Conservation (phyloP, 495 filamentous ascomycete species). For the Amorphotheca resinae region DNA sequence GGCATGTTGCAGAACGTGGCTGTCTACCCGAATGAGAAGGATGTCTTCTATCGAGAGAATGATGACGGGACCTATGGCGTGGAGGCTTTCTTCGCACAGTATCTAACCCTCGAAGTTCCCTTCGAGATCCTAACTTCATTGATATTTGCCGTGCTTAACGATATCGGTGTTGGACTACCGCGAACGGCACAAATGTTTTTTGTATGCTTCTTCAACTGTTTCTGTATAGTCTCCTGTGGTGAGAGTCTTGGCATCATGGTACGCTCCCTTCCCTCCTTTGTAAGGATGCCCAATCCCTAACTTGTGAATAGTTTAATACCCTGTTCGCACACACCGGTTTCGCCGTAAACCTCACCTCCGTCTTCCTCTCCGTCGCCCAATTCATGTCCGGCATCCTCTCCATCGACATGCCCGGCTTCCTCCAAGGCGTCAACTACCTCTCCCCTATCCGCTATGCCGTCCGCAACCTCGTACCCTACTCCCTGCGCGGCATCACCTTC, state of each 20-base stretch:
- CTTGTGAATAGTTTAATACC: conserved; percentile 53
- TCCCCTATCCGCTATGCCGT: conserved; percentile 56
- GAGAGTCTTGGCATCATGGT: conserved; percentile 63
- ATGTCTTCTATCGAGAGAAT: conserved; percentile 60
- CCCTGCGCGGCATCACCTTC: conserved; percentile 42
- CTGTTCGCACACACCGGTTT: conserved; percentile 63
- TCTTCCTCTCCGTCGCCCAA: conserved; percentile 50
- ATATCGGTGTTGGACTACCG: conserved; percentile 48
- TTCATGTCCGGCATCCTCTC: conserved; percentile 59
- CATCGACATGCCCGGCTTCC: conserved; percentile 47
- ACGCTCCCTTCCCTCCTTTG: background rate
- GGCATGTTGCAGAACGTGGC: conserved; percentile 70
- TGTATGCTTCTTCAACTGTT: conserved; percentile 51
- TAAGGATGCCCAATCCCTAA: too few relatives aligned
- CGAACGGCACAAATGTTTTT: conserved; percentile 50
- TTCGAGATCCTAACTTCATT: conserved; percentile 52
- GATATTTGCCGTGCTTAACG: conserved; percentile 48
- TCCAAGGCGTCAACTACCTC: conserved; percentile 57
- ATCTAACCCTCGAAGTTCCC: conserved; percentile 54
- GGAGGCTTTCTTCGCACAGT: conserved; percentile 54
- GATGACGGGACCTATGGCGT: conserved; percentile 54
- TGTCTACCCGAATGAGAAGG: conserved; percentile 54
- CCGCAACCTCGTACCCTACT: conserved; percentile 48
- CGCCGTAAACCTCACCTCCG: conserved; percentile 53
- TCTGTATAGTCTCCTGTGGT: conserved; percentile 59